These are phyloP conservation scores for Trichoderma gracile DNA, from an alignment of 2,329 filamentous ascomycete species.

Conservation along the genomic window DNA sequence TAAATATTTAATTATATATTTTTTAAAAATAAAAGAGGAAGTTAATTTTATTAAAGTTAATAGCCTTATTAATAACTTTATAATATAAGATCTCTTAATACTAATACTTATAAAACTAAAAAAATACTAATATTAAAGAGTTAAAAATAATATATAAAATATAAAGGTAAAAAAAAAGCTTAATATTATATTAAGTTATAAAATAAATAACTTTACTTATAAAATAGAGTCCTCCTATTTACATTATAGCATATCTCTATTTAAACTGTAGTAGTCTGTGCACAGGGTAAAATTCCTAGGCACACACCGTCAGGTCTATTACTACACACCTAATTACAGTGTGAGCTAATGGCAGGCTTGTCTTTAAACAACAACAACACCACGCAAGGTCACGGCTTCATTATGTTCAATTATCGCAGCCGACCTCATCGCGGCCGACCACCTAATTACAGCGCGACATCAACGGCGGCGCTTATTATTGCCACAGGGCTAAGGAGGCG, in stretches of 20 bases:
- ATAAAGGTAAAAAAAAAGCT: not conserved
- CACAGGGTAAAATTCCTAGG: no score
- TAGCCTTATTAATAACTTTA: not conserved
- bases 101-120: constrained; percentile 8
- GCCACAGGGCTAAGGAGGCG: no score
- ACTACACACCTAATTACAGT: no score
- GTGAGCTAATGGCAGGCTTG: not conserved
- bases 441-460: no score
- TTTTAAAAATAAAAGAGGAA: not conserved
- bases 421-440: no score
- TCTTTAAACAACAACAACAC: not conserved
- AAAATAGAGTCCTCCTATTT: no score
- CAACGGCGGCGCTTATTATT: no score
- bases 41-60: not conserved
- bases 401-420: no score
- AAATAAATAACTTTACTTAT: not conserved
- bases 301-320: no score
- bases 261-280: no score
- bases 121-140: constrained; percentile 15
- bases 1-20: not conserved
- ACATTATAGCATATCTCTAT: no score
- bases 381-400: not conserved
- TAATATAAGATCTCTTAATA: not conserved
- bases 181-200: constrained; percentile 10
- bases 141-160: not conserved